Percentiles rank a stretch among this genome's conserved stretches.
These are phyloP conservation scores for Clarireedia paspali DNA, from an alignment of 2,329 filamentous ascomycete genomes.

Conservation along the genomic window DNA sequence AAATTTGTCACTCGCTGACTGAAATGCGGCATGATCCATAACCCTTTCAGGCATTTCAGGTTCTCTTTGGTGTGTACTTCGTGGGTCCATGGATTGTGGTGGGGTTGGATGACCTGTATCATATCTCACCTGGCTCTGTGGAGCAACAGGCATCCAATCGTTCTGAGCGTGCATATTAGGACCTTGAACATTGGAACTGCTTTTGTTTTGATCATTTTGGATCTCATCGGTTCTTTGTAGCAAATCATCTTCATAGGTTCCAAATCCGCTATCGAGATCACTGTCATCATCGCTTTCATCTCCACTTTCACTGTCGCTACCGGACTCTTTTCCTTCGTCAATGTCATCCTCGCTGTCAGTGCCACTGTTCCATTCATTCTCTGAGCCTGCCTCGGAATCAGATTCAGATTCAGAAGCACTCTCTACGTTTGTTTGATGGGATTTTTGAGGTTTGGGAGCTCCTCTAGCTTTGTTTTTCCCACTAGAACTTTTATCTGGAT, in stretches of 20 bases:
- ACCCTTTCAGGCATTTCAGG: too few species aligned
- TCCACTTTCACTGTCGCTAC: neutral
- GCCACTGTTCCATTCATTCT: neutral
- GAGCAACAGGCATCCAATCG: too few species aligned
- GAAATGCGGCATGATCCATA: too few species aligned
- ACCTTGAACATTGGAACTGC: neutral
- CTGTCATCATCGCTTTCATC: constrained; percentile 1
- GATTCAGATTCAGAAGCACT: neutral
- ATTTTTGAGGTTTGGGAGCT: too few species aligned
- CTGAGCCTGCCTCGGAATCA: neutral
- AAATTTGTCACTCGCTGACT: too few species aligned
- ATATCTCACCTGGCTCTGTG: too few species aligned
- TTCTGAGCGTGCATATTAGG: too few species aligned
- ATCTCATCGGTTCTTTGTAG: neutral
- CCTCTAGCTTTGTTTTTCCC: neutral
- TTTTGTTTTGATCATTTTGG: neutral
- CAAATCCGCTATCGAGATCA: constrained; percentile 1
- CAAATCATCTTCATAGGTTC: neutral
- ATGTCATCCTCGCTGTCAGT: neutral
- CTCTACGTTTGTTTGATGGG: neutral
- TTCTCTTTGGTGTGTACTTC: too few species aligned
- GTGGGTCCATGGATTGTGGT: too few species aligned
- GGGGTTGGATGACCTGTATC: too few species aligned
- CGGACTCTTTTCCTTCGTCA: neutral
- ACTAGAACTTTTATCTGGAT: neutral